These are phyloP conservation scores for Penicilliopsis zonata DNA, from an alignment of 495 filamentous ascomycete genomes.

Conservation along the genomic window DNA sequence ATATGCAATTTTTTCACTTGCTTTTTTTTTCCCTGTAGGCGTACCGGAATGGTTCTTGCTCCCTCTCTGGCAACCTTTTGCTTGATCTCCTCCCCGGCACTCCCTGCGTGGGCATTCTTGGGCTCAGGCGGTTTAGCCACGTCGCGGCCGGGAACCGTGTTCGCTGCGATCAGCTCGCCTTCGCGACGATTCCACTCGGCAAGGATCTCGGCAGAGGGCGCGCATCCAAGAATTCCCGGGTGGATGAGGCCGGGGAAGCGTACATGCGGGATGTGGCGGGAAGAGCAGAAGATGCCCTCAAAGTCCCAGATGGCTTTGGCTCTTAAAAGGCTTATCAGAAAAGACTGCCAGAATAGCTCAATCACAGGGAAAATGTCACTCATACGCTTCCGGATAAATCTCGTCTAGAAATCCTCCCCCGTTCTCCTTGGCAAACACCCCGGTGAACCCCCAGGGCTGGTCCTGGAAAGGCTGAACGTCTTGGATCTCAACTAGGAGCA, in stretches of 20 bases:
- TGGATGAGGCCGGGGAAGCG: conserved; percentile 90
- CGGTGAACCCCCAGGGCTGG: conserved; percentile 86
- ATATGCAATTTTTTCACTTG: too few species aligned
- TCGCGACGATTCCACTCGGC: conserved; percentile 75
- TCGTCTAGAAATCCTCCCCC: conserved; percentile 91
- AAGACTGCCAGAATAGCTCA: not conserved
- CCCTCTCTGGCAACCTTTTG: conserved; percentile 77
- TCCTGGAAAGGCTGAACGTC: conserved; percentile 87
- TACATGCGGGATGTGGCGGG: conserved; percentile 80
- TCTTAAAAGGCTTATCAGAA: conserved; percentile 16
- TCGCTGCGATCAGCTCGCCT: conserved; percentile 60
- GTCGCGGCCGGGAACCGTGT: conserved; percentile 48
- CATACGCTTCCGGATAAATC: conserved; percentile 67
- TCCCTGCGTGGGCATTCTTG: conserved; percentile 59
- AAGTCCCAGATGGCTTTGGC: conserved; percentile 98
- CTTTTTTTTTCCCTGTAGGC: conserved; percentile 1
- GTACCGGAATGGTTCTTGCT: conserved; percentile 72
- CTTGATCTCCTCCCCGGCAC: conserved; percentile 45
- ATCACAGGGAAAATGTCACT: not conserved
- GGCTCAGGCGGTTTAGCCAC: conserved; percentile 74
- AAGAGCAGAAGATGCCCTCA: conserved; percentile 86
- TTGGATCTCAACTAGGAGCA: conserved; percentile 86
- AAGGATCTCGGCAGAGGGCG: conserved; percentile 58
- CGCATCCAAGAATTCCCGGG: conserved; percentile 86
- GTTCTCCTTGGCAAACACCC: conserved; percentile 71